Base-by-base conservation (phyloP, 768 basidiomycete genomes). In the Podaxis rugospora region DNA sequence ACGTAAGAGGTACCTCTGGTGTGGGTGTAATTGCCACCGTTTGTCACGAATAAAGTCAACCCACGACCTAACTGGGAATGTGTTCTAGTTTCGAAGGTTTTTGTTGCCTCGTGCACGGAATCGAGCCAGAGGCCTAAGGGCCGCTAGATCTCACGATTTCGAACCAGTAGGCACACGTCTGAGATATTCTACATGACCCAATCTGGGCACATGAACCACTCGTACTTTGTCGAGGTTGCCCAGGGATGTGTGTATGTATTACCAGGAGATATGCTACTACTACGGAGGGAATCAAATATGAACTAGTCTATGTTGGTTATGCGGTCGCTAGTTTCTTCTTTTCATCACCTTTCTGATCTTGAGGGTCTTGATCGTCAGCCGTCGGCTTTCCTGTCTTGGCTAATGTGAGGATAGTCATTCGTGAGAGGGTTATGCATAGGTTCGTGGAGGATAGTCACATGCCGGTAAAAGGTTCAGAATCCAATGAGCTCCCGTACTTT, bases 401-500 rank as follows among this genome's bases (percentile, higher is more conserved):
- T 69, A 69, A 69, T 51, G 66, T 66, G 63, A 64, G 65, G 47
- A 66, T 66, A 60, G 62, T 65, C 40, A 68, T 67, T 51, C 57
- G 21, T 59, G 44, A 32, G 51, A 39, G 51, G 47, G 57, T 21
- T n/a, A 35, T 49, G 57, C 49, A 59, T 50, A 16, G 25, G 36
- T 35, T 36, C 44, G 54, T 16, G 14, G 49, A 21, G 27, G 36
- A 59, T 51, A 23, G 39, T 49, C 32, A 82, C 76, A 79, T 79
- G 78, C 78, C 78, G 79, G 78, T 74, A 68, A 70, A 80, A 77
- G 82, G 80, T 82, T 88, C 75, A 92, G 76, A 82, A 76, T 66
- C 87, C 83, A 77, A 83, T 86, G 73, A 89, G 83, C 74, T 76
- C 78, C 81, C 85, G 85, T 68, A 91, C 74, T 74, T 76, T 81